Percentiles rank a stretch among this genome's conserved stretches.
phyloP scores from a whole-genome alignment of 768 basidiomycete species.

The Filobasidium floriforme region DNA sequence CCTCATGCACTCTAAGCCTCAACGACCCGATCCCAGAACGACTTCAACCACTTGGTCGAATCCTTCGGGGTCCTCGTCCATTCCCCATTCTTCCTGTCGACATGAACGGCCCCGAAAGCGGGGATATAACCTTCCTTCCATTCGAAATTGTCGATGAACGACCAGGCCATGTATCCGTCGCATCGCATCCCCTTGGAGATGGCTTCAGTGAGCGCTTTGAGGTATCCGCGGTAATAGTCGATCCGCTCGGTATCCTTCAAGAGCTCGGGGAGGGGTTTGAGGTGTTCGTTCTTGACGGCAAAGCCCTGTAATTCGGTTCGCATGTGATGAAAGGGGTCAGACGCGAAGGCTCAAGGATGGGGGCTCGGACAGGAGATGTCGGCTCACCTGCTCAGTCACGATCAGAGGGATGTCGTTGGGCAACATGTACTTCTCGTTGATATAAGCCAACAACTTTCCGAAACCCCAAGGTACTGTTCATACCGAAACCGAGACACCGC shows the following conservation, averaged over 20 bases:
- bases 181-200: slow-evolving; percentile 14
- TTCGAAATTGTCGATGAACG: slow-evolving; percentile 17
- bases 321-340: background rate
- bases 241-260: slow-evolving; percentile 19
- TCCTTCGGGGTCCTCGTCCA: slow-evolving; percentile 38
- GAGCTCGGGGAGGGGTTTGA: slow-evolving; percentile 16
- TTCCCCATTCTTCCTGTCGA: slow-evolving; percentile 30
- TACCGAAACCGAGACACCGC: background rate
- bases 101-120: slow-evolving; percentile 29
- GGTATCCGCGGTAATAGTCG: slow-evolving; percentile 24
- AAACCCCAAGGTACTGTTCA: slow-evolving; percentile 26
- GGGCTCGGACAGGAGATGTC: background rate
- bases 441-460: slow-evolving; percentile 24
- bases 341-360: background rate
- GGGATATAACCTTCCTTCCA: slow-evolving; percentile 24
- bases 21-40: slow-evolving; percentile 26
- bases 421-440: slow-evolving; percentile 17
- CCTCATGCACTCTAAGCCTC: background rate
- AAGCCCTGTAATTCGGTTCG: slow-evolving; percentile 15
- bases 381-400: slow-evolving; percentile 22
- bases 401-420: slow-evolving; percentile 14
- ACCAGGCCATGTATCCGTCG: slow-evolving; percentile 26
- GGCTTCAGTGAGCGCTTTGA: slow-evolving; percentile 21
- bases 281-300: slow-evolving; percentile 18
- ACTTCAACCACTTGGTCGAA: slow-evolving; percentile 27